These are phyloP conservation scores for Neocatenulostroma microsporum DNA, from an alignment of 2,329 filamentous ascomycete species.

Conservation along the genomic window DNA sequence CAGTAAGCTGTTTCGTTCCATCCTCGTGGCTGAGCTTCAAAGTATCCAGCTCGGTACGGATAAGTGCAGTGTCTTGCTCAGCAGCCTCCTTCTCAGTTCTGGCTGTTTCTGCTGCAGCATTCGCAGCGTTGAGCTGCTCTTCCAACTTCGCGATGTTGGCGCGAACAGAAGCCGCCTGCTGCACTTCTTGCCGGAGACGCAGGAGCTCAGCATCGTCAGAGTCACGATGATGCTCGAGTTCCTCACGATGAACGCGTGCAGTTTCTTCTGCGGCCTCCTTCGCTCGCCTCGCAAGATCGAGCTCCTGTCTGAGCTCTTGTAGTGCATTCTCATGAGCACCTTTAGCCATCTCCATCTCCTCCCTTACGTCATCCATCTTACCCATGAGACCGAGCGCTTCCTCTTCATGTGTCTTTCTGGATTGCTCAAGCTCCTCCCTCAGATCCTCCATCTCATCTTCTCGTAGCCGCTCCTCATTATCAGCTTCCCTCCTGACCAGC, in stretches of 20 bases:
- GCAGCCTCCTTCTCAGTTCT: conserved; percentile 1
- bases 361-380: too few relatives aligned
- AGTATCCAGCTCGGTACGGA: conserved; percentile 12
- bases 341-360: neutral
- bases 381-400: too few relatives aligned
- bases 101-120: conserved; percentile 8
- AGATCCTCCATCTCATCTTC: conserved; percentile 15
- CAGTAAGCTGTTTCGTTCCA: conserved; percentile 11
- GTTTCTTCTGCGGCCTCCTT: conserved; percentile 18
- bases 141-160: conserved; percentile 17
- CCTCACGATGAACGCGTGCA: conserved; percentile 15
- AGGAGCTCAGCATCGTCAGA: conserved; percentile 16
- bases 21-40: conserved; percentile 12
- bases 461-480: conserved; percentile 10
- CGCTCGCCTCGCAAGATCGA: conserved; percentile 16
- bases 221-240: conserved; percentile 18
- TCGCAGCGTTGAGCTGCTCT: conserved; percentile 13
- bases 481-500: conserved; percentile 9
- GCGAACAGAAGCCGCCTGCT: conserved; percentile 7
- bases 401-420: conserved; percentile 12
- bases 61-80: conserved; percentile 10
- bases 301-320: conserved; percentile 14
- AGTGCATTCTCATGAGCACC: conserved; percentile 1
- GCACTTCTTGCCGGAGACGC: conserved; percentile 16
- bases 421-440: conserved; percentile 15